Evolutionary conservation across 352 stramenopile genomes (phyloP).

Genomic region (Globisporangium acanthophoron): DNA sequence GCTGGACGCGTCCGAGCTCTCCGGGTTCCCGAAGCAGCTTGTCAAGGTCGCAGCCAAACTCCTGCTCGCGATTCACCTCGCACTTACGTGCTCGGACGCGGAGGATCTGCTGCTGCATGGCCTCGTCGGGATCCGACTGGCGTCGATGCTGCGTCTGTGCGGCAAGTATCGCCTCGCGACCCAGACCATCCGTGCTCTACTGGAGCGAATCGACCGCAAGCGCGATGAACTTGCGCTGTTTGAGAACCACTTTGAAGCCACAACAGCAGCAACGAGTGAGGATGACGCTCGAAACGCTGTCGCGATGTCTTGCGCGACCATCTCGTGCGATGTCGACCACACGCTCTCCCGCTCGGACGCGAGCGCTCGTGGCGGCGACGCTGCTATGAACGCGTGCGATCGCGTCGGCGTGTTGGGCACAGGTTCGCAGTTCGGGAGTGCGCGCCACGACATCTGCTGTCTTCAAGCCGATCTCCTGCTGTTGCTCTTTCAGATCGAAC

Average conservation of each 20-base stretch:
- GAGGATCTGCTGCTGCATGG: slow-evolving; percentile 52
- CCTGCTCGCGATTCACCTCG: slow-evolving; percentile 34
- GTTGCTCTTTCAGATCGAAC: slow-evolving; percentile 47
- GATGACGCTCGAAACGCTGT: background rate
- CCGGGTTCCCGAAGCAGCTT: slow-evolving; percentile 14
- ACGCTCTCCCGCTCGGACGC: slow-evolving; percentile 13
- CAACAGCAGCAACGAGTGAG: background rate
- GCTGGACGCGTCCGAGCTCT: slow-evolving; percentile 22
- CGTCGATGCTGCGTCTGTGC: slow-evolving; percentile 24
- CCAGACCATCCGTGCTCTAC: slow-evolving; percentile 25
- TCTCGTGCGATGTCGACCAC: slow-evolving; percentile 21
- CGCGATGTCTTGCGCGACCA: slow-evolving; percentile 27
- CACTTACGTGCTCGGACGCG: slow-evolving; percentile 31
- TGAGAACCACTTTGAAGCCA: slow-evolving; percentile 29
- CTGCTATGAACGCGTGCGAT: slow-evolving; percentile 16
- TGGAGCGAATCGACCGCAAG: slow-evolving; percentile 30
- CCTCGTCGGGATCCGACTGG: slow-evolving; percentile 35
- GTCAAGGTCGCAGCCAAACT: slow-evolving; percentile 20
- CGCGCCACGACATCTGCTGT: slow-evolving; percentile 53
- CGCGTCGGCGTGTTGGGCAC: slow-evolving; percentile 42
- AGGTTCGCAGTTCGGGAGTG: slow-evolving; percentile 42
- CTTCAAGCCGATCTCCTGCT: slow-evolving; percentile 47
- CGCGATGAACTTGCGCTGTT: slow-evolving; percentile 32
- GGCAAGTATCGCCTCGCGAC: slow-evolving; percentile 25
- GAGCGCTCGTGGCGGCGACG: background rate